Evolutionary conservation across 768 basidiomycete species (phyloP).

Genomic region (Lactifluus rugatus): DNA sequence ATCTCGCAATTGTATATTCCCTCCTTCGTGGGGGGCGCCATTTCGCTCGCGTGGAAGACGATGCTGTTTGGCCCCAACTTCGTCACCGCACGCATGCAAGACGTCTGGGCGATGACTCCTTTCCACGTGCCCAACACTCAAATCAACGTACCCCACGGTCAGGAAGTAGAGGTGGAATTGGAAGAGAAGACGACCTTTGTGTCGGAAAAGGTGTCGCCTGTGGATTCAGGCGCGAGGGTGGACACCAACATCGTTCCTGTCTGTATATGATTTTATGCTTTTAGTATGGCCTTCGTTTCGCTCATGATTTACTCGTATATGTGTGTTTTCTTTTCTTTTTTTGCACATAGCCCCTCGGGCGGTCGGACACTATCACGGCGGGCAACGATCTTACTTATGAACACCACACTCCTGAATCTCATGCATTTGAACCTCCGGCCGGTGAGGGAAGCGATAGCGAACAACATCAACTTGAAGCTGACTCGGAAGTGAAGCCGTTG

Average conservation of each 20-base stretch:
- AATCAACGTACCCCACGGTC: neutral
- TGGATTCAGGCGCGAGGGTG: constrained; percentile 11
- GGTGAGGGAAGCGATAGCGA: neutral
- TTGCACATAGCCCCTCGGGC: constrained; percentile 3
- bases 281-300: constrained; percentile 14
- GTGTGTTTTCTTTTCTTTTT: neutral
- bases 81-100: constrained; percentile 27
- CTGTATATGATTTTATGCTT: constrained; percentile 38
- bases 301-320: constrained; percentile 11
- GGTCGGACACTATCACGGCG: constrained; percentile 9
- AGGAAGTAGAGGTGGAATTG: constrained; percentile 9
- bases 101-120: constrained; percentile 24
- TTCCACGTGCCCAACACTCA: constrained; percentile 11
- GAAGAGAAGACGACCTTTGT: constrained; percentile 9
- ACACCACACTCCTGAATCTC: constrained; percentile 36
- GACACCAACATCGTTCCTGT: constrained; percentile 33
- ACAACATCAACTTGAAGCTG: no score
- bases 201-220: constrained; percentile 16
- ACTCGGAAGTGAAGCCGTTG: no score
- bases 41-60: constrained; percentile 26
- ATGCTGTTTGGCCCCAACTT: constrained; percentile 27
- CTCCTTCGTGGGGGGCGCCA: constrained; percentile 22
- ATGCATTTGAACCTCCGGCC: constrained; percentile 19
- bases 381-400: constrained; percentile 15
- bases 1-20: constrained; percentile 23